These are phyloP conservation scores for Trichosporon inkin DNA, from an alignment of 1,284 basidiomycete genomes.

Conservation along the genomic window DNA sequence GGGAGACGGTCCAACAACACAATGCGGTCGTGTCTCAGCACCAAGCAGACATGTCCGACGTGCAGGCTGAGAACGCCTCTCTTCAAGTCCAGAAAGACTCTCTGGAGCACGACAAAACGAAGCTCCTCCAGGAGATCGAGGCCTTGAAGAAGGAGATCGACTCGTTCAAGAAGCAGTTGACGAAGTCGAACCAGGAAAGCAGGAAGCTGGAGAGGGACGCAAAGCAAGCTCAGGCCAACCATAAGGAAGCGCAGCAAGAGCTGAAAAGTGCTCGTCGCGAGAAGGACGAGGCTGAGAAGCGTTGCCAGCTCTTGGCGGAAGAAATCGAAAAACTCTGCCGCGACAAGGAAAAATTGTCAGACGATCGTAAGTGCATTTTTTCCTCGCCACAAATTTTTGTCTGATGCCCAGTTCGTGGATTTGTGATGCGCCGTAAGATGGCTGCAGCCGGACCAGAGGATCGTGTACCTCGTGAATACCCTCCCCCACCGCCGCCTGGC, in stretches of 20 bases:
- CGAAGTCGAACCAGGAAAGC: background rate
- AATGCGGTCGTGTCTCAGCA: background rate
- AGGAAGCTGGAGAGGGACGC: conserved; percentile 11
- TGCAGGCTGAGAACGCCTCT: conserved; percentile 1
- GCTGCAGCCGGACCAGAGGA: conserved; percentile 4
- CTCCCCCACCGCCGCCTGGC: background rate
- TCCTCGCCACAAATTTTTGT: background rate
- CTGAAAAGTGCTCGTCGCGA: background rate
- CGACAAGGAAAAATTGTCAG: background rate
- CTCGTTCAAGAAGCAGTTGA: background rate
- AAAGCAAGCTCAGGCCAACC: conserved; percentile 12
- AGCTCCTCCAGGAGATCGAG: background rate
- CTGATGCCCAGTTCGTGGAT: conserved; percentile 6
- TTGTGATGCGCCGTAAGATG: conserved; percentile 6
- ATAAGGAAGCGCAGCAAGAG: conserved; percentile 8
- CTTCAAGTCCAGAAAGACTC: background rate
- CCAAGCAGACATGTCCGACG: conserved; percentile 2
- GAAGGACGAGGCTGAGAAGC: conserved; percentile 1
- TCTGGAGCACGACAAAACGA: background rate
- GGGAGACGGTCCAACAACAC: background rate
- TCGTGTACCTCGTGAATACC: background rate
- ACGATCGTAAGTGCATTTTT: background rate
- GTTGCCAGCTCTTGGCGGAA: background rate
- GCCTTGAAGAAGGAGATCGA: background rate
- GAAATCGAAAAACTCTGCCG: conserved; percentile 3